Evolutionary conservation across 257 asterid genomes (phyloP).

Genomic region (Prunella vulgaris): DNA sequence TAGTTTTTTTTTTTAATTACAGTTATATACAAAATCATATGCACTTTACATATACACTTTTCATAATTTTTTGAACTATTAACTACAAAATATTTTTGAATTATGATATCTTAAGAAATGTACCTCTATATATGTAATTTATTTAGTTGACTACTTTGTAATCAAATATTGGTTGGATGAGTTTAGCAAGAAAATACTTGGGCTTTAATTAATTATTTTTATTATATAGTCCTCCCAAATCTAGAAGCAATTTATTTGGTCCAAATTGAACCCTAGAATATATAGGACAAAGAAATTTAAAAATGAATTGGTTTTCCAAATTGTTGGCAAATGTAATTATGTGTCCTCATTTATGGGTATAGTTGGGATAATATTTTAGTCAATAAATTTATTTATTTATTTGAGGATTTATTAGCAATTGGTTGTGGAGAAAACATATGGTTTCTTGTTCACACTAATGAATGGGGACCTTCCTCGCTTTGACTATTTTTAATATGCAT

Average conservation of each 20-base stretch:
- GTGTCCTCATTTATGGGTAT: slow-evolving; percentile 27
- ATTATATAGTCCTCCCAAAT: background rate
- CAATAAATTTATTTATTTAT: slow-evolving; percentile 1
- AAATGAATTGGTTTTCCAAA: background rate
- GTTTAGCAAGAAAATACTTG: background rate
- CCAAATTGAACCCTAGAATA: background rate
- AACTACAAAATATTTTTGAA: too few species aligned
- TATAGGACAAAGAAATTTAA: background rate
- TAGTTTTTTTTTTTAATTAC: too few species aligned
- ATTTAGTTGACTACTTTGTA: background rate
- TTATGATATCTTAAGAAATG: too few species aligned
- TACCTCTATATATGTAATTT: background rate
- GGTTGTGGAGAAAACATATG: slow-evolving; percentile 4
- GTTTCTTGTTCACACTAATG: slow-evolving; percentile 17
- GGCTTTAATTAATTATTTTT: background rate
- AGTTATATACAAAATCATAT: too few species aligned
- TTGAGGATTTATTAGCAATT: slow-evolving; percentile 12
- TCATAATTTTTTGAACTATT: too few species aligned
- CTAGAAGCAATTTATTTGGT: background rate
- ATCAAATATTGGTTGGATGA: slow-evolving; percentile 2
- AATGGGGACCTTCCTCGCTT: slow-evolving; percentile 1
- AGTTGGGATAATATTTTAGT: slow-evolving; percentile 14
- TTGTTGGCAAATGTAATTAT: slow-evolving; percentile 23
- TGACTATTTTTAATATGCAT: background rate
- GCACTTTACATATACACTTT: too few species aligned